Base-by-base conservation (phyloP, 1,139 yeast genomes). In the Pichia sp. region DNA sequence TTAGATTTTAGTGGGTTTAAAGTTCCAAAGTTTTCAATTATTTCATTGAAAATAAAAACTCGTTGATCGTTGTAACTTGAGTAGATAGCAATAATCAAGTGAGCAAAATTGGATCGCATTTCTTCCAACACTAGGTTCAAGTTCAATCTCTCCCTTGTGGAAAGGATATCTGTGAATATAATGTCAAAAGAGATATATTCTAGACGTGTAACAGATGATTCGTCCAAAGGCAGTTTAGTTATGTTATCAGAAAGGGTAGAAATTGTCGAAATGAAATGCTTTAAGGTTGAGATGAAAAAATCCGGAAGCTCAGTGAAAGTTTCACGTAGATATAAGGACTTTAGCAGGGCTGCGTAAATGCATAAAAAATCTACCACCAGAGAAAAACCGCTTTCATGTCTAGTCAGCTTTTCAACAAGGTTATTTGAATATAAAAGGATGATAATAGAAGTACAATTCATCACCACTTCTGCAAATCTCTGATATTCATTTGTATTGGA, bases 41-140 rank as follows among this genome's bases (percentile, higher is more conserved):
- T 64, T 64, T 88, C 93, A 50, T 78, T 79, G 11, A 87, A 61
- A 8, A 88, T 73, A 63, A 84, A 85, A 1, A 70, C 70, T 54
- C 87, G 72, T 62, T 87, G 95, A 45, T 75, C 77, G 0, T 73
- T 69, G 45, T 76, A 70, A 10, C 63, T 64, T 30, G 72, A 68
- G 65, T 82, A 85, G 8, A 85, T 73, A 1, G 72, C 63, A 1
- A 74, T 62, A 1, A 85, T 57, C 1, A 81, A 63, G 3, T 72
- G 65, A 58, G 79, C 72, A 43, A 72, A 68, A 10, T 68, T 61
- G 6, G 67, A 65, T 58, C 73, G 67, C 45, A 78, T 58, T 6
- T 64, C 66, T 32, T 75, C 79, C 26, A 51, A 55, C 5, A 49
- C 68, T 71, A 2, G 63, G 53, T 23, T 62, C 63, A 50, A 53